A percentile compares a stretch with the other conserved stretches of the same genome.
Conservation (phyloP, 1,284 basidiomycete species). For the Irpex sp. region DNA sequence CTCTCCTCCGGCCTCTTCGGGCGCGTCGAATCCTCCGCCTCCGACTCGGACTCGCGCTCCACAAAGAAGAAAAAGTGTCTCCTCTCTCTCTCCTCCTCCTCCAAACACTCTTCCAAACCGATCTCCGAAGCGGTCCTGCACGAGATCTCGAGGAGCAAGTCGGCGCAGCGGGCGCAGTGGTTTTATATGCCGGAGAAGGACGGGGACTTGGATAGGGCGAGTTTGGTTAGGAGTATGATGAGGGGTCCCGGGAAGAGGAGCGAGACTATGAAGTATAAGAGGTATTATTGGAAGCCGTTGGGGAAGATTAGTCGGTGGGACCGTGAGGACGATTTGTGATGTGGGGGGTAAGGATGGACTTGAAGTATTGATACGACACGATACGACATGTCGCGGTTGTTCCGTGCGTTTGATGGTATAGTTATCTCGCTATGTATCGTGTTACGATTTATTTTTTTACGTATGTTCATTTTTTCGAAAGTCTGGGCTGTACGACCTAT, state of each 20-base stretch:
- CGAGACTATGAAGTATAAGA: conserved; percentile 76
- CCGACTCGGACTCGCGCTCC: conserved; percentile 9
- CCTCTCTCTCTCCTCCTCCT: neutral
- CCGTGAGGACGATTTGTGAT: conserved; percentile 27
- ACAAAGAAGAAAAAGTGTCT: neutral
- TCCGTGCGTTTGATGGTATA: too few relatives aligned
- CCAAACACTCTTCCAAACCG: neutral
- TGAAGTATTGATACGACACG: too few relatives aligned
- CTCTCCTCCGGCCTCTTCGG: conserved; percentile 59
- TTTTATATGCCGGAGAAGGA: conserved; percentile 74
- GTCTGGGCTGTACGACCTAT: too few relatives aligned
- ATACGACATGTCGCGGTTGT: too few relatives aligned
- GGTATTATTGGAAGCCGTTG: conserved; percentile 71
- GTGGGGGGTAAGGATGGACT: too few relatives aligned
- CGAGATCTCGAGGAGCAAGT: conserved; percentile 12
- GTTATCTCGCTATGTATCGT: too few relatives aligned
- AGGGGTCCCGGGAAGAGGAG: conserved; percentile 66
- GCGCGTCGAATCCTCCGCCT: conserved; percentile 57
- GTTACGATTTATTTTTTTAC: too few relatives aligned
- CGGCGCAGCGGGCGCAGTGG: conserved; percentile 62
- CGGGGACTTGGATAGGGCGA: conserved; percentile 63
- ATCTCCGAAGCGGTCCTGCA: neutral
- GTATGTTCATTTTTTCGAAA: too few relatives aligned
- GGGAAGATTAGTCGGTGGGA: conserved; percentile 32
- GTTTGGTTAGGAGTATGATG: conserved; percentile 65